Evolutionary conservation across 306 rosid genomes (phyloP), one percentile per base, ranked within the genome.

Genomic region (Dicorynia guianensis): DNA sequence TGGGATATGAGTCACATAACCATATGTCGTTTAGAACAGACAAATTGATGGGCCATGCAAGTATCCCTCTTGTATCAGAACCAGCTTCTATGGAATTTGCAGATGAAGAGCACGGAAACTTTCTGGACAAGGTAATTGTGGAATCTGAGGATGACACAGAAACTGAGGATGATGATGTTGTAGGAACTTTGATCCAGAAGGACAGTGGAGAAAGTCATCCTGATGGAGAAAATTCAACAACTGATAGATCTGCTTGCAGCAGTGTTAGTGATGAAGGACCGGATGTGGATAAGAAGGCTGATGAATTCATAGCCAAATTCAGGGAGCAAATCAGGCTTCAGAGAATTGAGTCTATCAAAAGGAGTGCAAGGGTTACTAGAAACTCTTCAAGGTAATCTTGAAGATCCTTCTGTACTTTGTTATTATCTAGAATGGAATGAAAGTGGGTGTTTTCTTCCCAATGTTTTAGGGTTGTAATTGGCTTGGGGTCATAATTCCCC

Each of bases 321-420:
- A 89, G 99, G 81, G 98, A 90, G 84, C 98, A 96, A 82, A 96
- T 96, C 25, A 85, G 98, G 87, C 93, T 96, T 84, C 99, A 96
- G 84, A 92, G 99, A 76, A 96, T 92, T 49, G 93, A 89, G 35
- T 90, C 96, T 11, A 90, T 96, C 69, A 96, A 96, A 79, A 88
- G 78, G 80, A 90, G 91, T 77, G 86, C 91, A 15, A 77, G 86
- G 65, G 78, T 78, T 7, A 71, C 85, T 69, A 81, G 76, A 70
- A 89, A 80, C 67, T 75, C 90, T 85, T 63, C 93, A 49, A 87
- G 90, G 89, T 86, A 71, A 90, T 56, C 20, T 65, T 44, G 66
- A 77, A 79, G 75, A 77, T 63, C 7, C 38, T 56, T 54, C n/a
- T 20, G 20, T 30, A 17, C 48, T 69, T n/a, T 8, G 19, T 55